Evolutionary conservation across 306 rosid genomes (phyloP).

Genomic region (Corylus avellana): DNA sequence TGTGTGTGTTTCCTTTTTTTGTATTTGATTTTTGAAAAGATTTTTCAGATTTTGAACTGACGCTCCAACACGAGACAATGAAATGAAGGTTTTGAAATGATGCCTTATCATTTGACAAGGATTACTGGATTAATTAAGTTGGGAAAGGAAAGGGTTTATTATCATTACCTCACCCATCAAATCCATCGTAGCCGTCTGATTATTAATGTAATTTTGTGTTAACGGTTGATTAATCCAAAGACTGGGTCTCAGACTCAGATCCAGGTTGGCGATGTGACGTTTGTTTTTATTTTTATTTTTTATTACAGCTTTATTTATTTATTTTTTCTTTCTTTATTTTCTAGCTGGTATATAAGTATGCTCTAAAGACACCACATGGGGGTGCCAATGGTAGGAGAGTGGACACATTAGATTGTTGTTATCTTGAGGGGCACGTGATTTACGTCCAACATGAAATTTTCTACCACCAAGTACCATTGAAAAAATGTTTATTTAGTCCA

Average conservation of each 20-base stretch:
- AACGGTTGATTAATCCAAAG: not conserved
- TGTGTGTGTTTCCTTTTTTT: not conserved
- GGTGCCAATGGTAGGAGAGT: not conserved
- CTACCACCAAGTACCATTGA: too few relatives aligned
- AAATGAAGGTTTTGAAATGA: constrained; percentile 35
- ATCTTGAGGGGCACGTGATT: not conserved
- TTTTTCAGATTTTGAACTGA: constrained; percentile 24
- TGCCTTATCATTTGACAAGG: constrained; percentile 36
- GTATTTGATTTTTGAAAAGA: not conserved
- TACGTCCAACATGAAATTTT: too few relatives aligned
- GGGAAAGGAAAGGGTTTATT: not conserved
- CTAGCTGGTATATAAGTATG: not conserved
- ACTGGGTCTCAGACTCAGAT: not conserved
- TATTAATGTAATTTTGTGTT: not conserved
- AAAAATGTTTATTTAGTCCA: too few relatives aligned
- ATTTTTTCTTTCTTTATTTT: not conserved
- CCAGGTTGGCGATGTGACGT: not conserved
- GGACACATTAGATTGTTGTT: not conserved
- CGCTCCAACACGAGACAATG: constrained; percentile 40
- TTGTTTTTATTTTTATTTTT: not conserved
- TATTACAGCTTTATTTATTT: not conserved
- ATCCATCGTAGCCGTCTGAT: constrained; percentile 11
- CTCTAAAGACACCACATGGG: not conserved
- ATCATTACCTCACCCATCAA: not conserved
- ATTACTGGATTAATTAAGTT: not conserved